Base-by-base conservation (phyloP, 768 basidiomycete genomes). In the Serpula lacrymans region DNA sequence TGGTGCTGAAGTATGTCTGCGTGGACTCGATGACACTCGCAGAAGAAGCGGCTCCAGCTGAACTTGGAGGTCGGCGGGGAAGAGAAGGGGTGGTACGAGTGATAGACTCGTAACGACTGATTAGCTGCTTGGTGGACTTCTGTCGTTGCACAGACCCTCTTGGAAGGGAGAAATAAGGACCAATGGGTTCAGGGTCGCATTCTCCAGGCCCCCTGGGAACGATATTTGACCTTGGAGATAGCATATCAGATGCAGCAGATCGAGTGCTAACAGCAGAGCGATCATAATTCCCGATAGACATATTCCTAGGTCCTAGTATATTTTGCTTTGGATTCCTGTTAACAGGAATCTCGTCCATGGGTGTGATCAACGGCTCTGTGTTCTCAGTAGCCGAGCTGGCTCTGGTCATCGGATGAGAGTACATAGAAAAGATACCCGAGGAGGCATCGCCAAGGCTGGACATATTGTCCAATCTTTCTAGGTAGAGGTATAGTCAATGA, bases 81-180 rank as follows among this genome's bases (percentile, higher is more conserved):
- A 45, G 49, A 31, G 26, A 36, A 25, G 16, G 42, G 27, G 43
- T 39, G n/a, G 31, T 35, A 9, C 39, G 52, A 27, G 50, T 54
- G 50, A 78, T 63, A 12, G 74, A 67, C 52, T 82, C 79, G 47
- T 70, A 81, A 35, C 67, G 69, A 45, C 63, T 65, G 48, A 81
- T 77, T 14, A 81, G 57, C 22, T 73, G 74, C 47, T 71, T 79
- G 3, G 78, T 69, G 16, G 78, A 71, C 34, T 55, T 54, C 24
- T 53, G 56, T 42, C 54, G 62, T 34, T 64, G 51, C 20, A 52
- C 11, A 22, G 34, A 42, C 9, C n/a, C n/a, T n/a, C n/a, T n/a
- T n/a, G n/a, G n/a, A n/a, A 35, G 26, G 14, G 47, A 34, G 20
- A n/a, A 21, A n/a, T 37, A 30, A 27, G 36, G n/a, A n/a, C n/a